These are phyloP conservation scores for Purpureocillium takamizusanense DNA, from an alignment of 2,329 filamentous ascomycete species.

Conservation along the genomic window DNA sequence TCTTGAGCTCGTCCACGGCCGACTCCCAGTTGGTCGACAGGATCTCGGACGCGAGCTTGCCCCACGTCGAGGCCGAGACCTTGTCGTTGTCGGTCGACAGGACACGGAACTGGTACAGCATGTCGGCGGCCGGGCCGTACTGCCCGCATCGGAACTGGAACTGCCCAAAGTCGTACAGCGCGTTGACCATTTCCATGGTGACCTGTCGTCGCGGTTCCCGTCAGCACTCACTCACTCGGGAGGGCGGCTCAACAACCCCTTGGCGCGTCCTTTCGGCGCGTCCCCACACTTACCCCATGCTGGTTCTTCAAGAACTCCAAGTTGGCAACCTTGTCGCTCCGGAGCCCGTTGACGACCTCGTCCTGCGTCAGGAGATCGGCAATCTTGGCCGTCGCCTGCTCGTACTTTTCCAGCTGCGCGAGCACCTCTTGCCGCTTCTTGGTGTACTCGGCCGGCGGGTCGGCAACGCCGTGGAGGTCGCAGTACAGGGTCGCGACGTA, in stretches of 20 bases:
- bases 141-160: constrained; percentile 98
- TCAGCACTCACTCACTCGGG: too few species aligned
- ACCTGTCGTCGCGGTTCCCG: constrained; percentile 39
- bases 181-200: constrained; percentile 90
- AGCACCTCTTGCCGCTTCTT: constrained; percentile 87
- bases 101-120: constrained; percentile 96
- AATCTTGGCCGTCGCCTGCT: constrained; percentile 84
- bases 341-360: constrained; percentile 80
- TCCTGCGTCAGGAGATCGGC: constrained; percentile 78
- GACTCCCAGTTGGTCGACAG: constrained; percentile 91
- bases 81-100: constrained; percentile 98
- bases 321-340: constrained; percentile 97
- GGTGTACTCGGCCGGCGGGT: constrained; percentile 75
- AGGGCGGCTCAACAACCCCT: constrained; percentile 5
- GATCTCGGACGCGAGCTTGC: constrained; percentile 94
- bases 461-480: constrained; percentile 72
- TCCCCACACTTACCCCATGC: constrained; percentile 59
- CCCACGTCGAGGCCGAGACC: constrained; percentile 92
- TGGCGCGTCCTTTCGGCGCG: constrained; percentile 5
- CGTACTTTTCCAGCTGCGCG: constrained; percentile 69
- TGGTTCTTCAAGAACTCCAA: constrained; percentile 96
- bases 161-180: constrained; percentile 89
- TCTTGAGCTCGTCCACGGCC: constrained; percentile 82
- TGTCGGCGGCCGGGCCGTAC: constrained; percentile 81
- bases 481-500: constrained; percentile 89